Base-by-base conservation (phyloP, 805 yeast genomes). In the Metschnikowia lochheadii region DNA sequence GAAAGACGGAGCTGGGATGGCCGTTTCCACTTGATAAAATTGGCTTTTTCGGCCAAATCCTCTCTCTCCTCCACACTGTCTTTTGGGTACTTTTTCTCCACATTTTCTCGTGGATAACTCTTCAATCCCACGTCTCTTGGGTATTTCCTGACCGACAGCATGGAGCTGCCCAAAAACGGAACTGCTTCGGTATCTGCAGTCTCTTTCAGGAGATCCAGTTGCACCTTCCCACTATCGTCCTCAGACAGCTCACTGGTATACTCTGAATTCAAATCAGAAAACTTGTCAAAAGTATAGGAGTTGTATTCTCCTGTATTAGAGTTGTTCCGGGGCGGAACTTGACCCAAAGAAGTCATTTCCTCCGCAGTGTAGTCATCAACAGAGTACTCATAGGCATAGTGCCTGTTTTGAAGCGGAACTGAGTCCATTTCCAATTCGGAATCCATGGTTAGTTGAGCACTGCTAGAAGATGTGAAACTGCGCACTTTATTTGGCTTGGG, bases 21-120 rank as follows among this genome's bases (percentile, higher is more conserved):
- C 36, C 70, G 51, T 49, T 70, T 73, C 75, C 74, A 69, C 49
- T 60, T 65, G 40, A 70, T 65, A 36, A 64, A 58, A 35, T n/a
- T 11, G 31, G 29, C 29, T 26, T 26, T 26, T 26, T 26, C 29
- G 11, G 29, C 29, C 29, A 26, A 26, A 26, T 26, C 29, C 18
- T 39, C 40, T 36, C 10, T 31, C 14, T 13, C 32, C 17, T 33
- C n/a, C 10, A 6, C 8, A 26, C 39, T 21, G 17, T 43, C 5
- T 36, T 46, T n/a, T 33, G 29, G 29, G 3, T 26, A 26, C 29
- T 8, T 31, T 14, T 10, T 18, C 21, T 33, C n/a, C 10, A 4
- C 8, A 26, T 33, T 21, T 26, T 43, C 6, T 33, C 48, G n/a
- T 31, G 29, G 29, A 26, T 3, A 26, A 26, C 29, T 31, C 13